A percentile compares a stretch with the other conserved stretches of the same genome.
Evolutionary conservation across 2,329 filamentous ascomycete species (phyloP).

Genomic region (Xylaria multiplex): DNA sequence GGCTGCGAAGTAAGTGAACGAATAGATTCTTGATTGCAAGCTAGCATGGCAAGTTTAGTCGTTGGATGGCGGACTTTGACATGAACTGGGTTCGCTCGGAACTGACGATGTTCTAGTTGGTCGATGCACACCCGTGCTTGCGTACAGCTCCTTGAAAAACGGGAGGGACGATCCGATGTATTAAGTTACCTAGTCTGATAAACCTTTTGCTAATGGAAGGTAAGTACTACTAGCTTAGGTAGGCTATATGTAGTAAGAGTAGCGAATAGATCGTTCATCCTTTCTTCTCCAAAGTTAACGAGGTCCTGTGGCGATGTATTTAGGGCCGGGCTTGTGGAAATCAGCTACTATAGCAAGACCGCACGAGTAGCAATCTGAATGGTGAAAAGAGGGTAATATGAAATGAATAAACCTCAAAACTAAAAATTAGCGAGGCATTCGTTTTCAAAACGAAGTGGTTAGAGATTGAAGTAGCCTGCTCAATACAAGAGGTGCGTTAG

Average conservation of each 20-base stretch:
- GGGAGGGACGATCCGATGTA: conserved; percentile 21
- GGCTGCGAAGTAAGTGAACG: background rate
- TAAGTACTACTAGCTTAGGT: conserved; percentile 6
- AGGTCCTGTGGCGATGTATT: background rate
- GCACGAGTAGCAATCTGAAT: background rate
- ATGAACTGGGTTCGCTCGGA: conserved; percentile 2
- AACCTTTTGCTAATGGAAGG: conserved; percentile 9
- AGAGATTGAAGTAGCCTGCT: background rate
- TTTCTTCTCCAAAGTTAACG: background rate
- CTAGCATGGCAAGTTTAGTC: conserved; percentile 9
- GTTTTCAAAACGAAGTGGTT: background rate
- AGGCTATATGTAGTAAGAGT: background rate
- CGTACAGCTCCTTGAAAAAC: background rate
- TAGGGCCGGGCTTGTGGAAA: background rate
- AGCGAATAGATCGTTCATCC: conserved; percentile 9
- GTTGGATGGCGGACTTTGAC: background rate
- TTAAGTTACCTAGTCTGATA: background rate
- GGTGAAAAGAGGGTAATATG: background rate
- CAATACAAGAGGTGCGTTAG: background rate
- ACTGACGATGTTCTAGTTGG: background rate
- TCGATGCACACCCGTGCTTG: background rate
- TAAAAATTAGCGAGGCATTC: background rate
- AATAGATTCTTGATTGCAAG: background rate
- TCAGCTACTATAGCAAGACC: background rate
- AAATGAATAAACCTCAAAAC: background rate